Conservation (phyloP, 371 early-diverging fungal genomes). For the Haplosporangium sp. region DNA sequence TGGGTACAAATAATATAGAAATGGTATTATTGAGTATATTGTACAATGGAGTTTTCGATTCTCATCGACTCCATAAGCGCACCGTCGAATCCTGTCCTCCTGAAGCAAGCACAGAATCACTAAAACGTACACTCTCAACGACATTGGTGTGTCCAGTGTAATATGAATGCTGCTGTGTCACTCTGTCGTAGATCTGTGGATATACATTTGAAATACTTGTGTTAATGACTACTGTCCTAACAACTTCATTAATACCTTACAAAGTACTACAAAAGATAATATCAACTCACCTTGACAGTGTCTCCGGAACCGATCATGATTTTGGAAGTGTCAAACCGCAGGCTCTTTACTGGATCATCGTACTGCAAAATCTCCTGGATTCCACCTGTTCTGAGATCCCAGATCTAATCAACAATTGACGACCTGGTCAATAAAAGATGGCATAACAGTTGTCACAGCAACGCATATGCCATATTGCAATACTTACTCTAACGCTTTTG, state of each 20-base stretch:
- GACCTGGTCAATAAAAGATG: too few species aligned
- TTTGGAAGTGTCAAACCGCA: conserved; percentile 69
- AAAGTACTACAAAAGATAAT: neutral
- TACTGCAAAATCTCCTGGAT: conserved; percentile 71
- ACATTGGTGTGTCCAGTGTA: conserved; percentile 62
- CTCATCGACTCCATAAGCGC: conserved; percentile 64
- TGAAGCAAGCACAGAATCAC: conserved; percentile 63
- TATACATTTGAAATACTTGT: neutral
- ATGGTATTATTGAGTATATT: too few species aligned
- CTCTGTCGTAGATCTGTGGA: conserved; percentile 68
- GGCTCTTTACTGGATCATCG: conserved; percentile 64
- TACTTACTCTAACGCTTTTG: conserved; percentile 75
- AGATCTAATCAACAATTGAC: too few species aligned
- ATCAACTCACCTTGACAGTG: conserved; percentile 61
- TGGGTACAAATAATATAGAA: too few species aligned
- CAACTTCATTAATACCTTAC: neutral
- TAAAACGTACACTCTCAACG: conserved; percentile 63
- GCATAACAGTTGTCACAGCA: conserved; percentile 3
- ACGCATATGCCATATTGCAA: too few species aligned
- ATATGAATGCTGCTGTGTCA: conserved; percentile 66
- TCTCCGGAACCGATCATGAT: conserved; percentile 64
- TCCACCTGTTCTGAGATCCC: conserved; percentile 85
- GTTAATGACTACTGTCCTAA: neutral
- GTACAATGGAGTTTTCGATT: neutral
- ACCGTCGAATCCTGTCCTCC: conserved; percentile 69